phyloP scores from a whole-genome alignment of 441 rosid genomes.

The Erodium texanum region DNA sequence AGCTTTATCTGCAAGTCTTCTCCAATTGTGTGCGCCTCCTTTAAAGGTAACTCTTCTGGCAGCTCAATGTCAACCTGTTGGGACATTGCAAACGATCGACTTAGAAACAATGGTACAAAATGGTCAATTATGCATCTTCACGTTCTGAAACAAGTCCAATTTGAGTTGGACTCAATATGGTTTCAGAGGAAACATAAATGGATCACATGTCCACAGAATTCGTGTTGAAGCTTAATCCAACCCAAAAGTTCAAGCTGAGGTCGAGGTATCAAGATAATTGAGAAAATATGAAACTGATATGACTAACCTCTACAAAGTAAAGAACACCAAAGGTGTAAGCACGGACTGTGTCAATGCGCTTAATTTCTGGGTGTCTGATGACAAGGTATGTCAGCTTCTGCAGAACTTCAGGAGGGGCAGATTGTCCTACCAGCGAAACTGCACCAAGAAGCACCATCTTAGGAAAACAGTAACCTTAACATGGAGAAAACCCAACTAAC shows the following conservation, averaged over 20 bases:
- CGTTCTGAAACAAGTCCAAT: too few relatives aligned
- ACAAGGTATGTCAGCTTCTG: constrained; percentile 70
- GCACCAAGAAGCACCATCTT: constrained; percentile 17
- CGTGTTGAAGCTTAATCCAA: too few relatives aligned
- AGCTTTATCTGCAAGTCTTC: constrained; percentile 67
- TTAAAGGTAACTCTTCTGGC: constrained; percentile 64
- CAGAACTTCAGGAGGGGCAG: constrained; percentile 63
- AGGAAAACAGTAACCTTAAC: neutral
- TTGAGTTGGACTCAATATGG: too few relatives aligned
- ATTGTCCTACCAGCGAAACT: constrained; percentile 67
- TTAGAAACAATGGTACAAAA: neutral
- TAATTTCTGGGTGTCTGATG: constrained; percentile 48
- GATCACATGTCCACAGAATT: too few relatives aligned
- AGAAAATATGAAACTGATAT: too few relatives aligned
- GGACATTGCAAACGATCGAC: neutral
- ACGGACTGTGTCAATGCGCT: constrained; percentile 65
- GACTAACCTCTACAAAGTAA: constrained; percentile 68
- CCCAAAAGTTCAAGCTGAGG: too few relatives aligned
- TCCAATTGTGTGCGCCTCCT: constrained; percentile 70
- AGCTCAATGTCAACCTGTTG: constrained; percentile 76
- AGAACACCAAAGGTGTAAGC: constrained; percentile 77
- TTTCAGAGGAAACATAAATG: too few relatives aligned
- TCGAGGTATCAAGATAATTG: too few relatives aligned
- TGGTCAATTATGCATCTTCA: too few relatives aligned
- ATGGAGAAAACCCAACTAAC: too few relatives aligned